Base-by-base conservation (phyloP, 108 stramenopile species). In the Aurantiochytrium sp. region DNA sequence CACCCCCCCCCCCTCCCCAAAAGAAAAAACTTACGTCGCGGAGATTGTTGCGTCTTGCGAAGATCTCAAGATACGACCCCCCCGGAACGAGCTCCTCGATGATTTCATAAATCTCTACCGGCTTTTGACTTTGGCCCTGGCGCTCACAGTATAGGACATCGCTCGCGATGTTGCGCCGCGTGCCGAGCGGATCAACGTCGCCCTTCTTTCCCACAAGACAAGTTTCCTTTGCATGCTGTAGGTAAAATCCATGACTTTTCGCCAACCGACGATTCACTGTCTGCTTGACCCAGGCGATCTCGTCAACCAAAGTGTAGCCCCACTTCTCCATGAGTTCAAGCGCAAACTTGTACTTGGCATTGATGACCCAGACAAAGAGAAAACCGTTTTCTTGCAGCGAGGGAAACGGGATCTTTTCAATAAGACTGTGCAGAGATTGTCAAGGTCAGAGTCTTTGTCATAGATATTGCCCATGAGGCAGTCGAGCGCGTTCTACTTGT, bases 321-420 rank as follows among this genome's bases (percentile, higher is more conserved):
- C 76, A 83, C 51, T 83, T 83, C 28, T 83, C 76, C 76, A 83
- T 83, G 43, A 83, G 76, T 45, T 83, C 76, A 14, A 83, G 76
- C 19, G 76, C 76, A 23, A 83, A 83, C 51, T 83, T 83, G 51
- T 83, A 83, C 51, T 83, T 83, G 19, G 76, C 76, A 53, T 83
- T 83, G 28, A 83, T 83, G 19, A 83, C 76, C 76, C 76, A 83
- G 16, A 83, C 76, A 53, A 83, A 83, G n/a, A 83, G 76, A 16
- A 83, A 53, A 18, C 76, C 76, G 28, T 83, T 83, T 23, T 83
- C 76, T 23, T 83, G 76, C 6, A 83, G 51, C 51, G 76, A 53
- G 14, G 45, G 76, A 83, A 83, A 83, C 76, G 76, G 76, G 51
- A 83, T 83, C 51, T 53, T 47, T 23, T 83, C 76, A 35, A 83